These are phyloP conservation scores for Tulasnella sp. DNA, from an alignment of 768 basidiomycete genomes.

Conservation along the genomic window DNA sequence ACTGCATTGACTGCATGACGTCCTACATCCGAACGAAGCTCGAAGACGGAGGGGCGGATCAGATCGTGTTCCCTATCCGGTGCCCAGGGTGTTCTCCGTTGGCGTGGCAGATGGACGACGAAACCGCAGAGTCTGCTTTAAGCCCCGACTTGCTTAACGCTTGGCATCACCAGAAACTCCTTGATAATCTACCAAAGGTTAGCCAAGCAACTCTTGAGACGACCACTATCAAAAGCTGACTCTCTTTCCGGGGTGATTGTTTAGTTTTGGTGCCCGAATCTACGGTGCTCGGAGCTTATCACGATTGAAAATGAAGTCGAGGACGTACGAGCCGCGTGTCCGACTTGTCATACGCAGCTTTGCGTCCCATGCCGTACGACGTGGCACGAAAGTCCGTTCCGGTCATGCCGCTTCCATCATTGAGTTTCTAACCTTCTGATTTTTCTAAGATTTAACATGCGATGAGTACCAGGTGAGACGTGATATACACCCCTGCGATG, in stretches of 20 bases:
- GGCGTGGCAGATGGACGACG: constrained; percentile 1
- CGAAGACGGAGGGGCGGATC: not conserved
- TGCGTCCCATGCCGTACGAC: constrained; percentile 1
- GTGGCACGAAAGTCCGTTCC: not conserved
- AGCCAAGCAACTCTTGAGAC: no score
- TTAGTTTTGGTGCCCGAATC: not conserved
- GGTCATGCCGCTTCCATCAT: not conserved
- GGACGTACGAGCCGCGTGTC: not conserved
- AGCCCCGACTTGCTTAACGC: no score
- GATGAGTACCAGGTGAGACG: not conserved
- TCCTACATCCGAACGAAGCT: not conserved
- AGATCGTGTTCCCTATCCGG: constrained; percentile 3
- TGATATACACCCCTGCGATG: no score
- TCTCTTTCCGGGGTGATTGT: no score
- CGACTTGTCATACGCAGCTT: not conserved
- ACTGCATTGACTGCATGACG: constrained; percentile 1
- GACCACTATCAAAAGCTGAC: no score
- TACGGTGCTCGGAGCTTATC: not conserved
- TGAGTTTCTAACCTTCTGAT: not conserved
- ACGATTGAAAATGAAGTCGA: not conserved
- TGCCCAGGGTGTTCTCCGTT: constrained; percentile 4
- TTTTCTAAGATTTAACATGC: not conserved
- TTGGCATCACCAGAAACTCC: not conserved
- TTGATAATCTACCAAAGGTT: not conserved
- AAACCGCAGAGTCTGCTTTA: not conserved